A percentile compares a stretch with the other conserved stretches of the same genome.
Conservation (phyloP, 257 asterid genomes). For the Primulina eburnea region DNA sequence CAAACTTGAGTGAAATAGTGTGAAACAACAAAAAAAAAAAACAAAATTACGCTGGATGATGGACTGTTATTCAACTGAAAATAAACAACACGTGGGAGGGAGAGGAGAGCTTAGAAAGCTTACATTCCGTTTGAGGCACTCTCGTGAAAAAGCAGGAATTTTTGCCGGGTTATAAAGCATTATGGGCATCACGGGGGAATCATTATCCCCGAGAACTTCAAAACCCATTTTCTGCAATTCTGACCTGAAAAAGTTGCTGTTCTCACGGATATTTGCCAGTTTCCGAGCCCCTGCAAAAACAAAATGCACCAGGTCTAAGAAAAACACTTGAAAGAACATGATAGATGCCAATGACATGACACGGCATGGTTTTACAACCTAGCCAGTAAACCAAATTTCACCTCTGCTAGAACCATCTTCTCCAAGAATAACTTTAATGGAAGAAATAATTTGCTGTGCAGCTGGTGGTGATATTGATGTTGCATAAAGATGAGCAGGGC, state of each 20-base stretch:
- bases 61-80: slow-evolving; percentile 13
- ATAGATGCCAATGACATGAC: not conserved
- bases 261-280: slow-evolving; percentile 84
- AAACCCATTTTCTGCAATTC: slow-evolving; percentile 97
- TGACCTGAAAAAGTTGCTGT: slow-evolving; percentile 86
- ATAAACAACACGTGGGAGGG: not conserved
- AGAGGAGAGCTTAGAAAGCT: slow-evolving; percentile 23
- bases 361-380: slow-evolving; percentile 6
- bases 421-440: slow-evolving; percentile 87
- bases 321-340: not conserved
- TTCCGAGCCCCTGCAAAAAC: slow-evolving; percentile 74
- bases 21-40: not conserved
- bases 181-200: slow-evolving; percentile 97
- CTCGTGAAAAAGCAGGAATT: slow-evolving; percentile 97
- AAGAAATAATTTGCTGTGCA: slow-evolving; percentile 88
- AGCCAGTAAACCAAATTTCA: slow-evolving; percentile 30
- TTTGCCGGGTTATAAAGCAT: slow-evolving; percentile 96
- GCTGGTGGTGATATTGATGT: slow-evolving; percentile 96
- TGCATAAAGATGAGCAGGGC: slow-evolving; percentile 98
- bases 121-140: slow-evolving; percentile 84
- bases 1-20: not conserved
- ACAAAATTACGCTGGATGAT: slow-evolving; percentile 6
- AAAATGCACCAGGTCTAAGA: slow-evolving; percentile 23
- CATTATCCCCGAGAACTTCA: slow-evolving; percentile 97
- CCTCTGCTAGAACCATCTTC: slow-evolving; percentile 99